phyloP scores from a whole-genome alignment of 768 basidiomycete genomes.

The Daedaleopsis sinensis region DNA sequence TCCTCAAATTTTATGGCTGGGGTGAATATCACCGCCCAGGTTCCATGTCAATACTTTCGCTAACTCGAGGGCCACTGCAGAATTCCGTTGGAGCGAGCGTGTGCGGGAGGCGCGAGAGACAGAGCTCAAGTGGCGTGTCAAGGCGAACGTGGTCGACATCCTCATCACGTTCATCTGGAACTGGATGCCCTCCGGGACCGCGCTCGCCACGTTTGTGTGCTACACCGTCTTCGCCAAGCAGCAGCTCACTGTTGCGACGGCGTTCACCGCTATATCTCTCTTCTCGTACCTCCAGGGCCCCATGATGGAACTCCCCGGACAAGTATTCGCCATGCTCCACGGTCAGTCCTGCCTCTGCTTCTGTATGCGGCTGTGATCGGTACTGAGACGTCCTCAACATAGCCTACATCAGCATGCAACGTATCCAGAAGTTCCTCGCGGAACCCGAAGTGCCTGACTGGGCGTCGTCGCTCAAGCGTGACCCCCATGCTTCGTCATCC shows the following conservation, averaged over 20 bases:
- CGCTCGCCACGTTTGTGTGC: constrained; percentile 62
- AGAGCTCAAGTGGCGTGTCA: constrained; percentile 71
- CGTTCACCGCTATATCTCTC: constrained; percentile 78
- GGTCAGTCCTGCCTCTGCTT: constrained; percentile 39
- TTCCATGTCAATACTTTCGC: background rate
- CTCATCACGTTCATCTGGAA: constrained; percentile 73
- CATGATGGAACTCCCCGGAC: constrained; percentile 64
- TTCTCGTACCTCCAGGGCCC: constrained; percentile 73
- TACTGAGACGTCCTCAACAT: background rate
- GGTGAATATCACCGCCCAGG: constrained; percentile 41
- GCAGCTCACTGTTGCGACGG: constrained; percentile 74
- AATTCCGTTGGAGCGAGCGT: constrained; percentile 29
- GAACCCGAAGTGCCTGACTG: constrained; percentile 80
- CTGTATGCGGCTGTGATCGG: constrained; percentile 3
- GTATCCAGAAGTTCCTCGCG: constrained; percentile 71
- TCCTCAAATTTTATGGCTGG: constrained; percentile 79
- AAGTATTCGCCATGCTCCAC: constrained; percentile 65
- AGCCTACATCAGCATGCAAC: constrained; percentile 81
- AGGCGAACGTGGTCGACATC: constrained; percentile 61
- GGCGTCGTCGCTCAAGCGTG: constrained; percentile 65
- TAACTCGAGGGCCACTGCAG: constrained; percentile 5
- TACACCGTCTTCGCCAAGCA: constrained; percentile 69
- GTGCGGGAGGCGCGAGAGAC: constrained; percentile 50
- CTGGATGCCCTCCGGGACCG: constrained; percentile 74
- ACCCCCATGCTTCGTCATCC: constrained; percentile 8